Percentiles rank a stretch among this genome's conserved stretches.
These are phyloP conservation scores for Phyllachora maydis DNA, from an alignment of 2,329 filamentous ascomycete genomes.

Conservation along the genomic window DNA sequence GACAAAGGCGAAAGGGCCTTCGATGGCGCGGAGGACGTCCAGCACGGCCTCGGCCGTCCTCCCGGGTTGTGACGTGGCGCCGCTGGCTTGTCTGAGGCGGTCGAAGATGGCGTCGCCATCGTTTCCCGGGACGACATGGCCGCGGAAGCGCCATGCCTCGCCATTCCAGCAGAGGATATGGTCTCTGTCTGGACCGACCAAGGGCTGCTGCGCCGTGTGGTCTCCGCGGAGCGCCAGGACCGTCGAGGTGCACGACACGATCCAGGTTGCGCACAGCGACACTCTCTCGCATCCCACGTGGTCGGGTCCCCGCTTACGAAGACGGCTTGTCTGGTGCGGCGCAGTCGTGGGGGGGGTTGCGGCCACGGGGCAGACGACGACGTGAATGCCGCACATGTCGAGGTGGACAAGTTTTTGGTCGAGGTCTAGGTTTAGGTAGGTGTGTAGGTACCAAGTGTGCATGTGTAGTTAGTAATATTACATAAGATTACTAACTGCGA, in stretches of 20 bases:
- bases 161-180: constrained; percentile 91
- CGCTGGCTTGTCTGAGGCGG: constrained; percentile 27
- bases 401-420: no score
- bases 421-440: no score
- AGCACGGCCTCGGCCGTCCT: constrained; percentile 17
- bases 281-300: constrained; percentile 11
- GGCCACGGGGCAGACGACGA: constrained; percentile 23
- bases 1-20: constrained; percentile 79
- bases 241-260: constrained; percentile 54
- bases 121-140: constrained; percentile 43
- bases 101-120: constrained; percentile 55
- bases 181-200: constrained; percentile 30
- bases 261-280: constrained; percentile 7
- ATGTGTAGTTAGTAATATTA: no score
- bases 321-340: constrained; percentile 18
- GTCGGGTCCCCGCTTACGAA: constrained; percentile 38
- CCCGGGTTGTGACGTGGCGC: constrained; percentile 5
- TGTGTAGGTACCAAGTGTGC: no score
- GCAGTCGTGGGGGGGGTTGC: constrained; percentile 9
- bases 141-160: constrained; percentile 67
- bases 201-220: constrained; percentile 50
- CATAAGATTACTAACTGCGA: no score
- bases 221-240: constrained; percentile 79
- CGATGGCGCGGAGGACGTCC: constrained; percentile 35
- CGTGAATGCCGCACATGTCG: constrained; percentile 41